Conservation (phyloP, 306 rosid genomes). For the Cajanus cajan region DNA sequence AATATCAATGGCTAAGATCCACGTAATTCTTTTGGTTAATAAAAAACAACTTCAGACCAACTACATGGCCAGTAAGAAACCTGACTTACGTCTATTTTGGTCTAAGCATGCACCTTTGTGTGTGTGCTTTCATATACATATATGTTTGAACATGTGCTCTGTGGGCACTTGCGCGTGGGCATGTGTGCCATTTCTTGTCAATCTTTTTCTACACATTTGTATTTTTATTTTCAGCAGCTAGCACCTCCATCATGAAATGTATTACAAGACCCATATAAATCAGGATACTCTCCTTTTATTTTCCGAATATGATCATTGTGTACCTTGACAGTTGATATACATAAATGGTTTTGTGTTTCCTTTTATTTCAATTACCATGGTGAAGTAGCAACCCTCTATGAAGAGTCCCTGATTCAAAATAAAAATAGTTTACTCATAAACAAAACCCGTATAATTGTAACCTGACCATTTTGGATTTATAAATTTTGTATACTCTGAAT, state of each 20-base stretch:
- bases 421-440: neutral
- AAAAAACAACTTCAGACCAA: neutral
- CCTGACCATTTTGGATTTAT: neutral
- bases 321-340: neutral
- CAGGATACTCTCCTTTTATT: neutral
- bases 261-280: neutral
- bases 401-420: neutral
- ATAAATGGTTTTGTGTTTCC: neutral
- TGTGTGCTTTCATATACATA: too few relatives aligned
- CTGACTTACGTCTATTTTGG: neutral
- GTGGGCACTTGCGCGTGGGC: neutral
- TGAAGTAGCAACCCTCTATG: neutral
- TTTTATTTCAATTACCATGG: neutral
- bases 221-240: neutral
- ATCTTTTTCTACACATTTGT: neutral
- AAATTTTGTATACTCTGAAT: neutral
- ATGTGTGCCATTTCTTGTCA: neutral
- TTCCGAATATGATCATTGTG: neutral
- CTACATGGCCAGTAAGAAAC: neutral
- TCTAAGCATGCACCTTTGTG: neutral
- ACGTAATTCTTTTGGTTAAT: neutral
- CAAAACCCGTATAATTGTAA: neutral
- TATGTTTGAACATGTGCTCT: too few relatives aligned
- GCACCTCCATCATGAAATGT: neutral
- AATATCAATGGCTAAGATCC: neutral